Base-by-base conservation (phyloP, 176 grass and related monocot genomes). In the Oryza meyeriana region DNA sequence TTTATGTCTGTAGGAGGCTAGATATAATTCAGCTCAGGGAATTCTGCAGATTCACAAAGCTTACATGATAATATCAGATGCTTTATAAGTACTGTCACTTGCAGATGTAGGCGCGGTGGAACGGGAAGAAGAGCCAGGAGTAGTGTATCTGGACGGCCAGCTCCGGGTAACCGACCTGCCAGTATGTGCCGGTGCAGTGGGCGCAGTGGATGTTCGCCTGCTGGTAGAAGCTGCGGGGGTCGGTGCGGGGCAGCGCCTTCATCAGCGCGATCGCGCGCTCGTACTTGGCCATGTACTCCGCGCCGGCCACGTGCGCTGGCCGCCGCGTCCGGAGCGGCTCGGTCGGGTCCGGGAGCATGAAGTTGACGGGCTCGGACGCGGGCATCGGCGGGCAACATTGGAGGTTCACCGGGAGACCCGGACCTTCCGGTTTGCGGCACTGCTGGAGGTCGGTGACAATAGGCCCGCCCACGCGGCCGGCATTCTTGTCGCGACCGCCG, bases 161-260 rank as follows among this genome's bases (percentile, higher is more conserved):
- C 20, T 64, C 77, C 0, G 72, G 22, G 30, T 28, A 26, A 5
- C 61, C 79, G 8, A 10, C 28, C 85, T 92, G 90, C 24, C 79
- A 64, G 64, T 88, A 90, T 14, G 88, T 76, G 14, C 79, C 85
- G 66, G 87, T 80, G 83, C 94, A 96, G 83, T 93, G 93, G 13
- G 88, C 88, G 71, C 94, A 96, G 66, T 96, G 94, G 22, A 96
- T 12, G 39, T 82, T 85, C 4, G 90, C 90, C 63, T 87, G 86
- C 81, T 93, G 90, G 45, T 79, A 75, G 88, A 89, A 91, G 90
- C 81, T 97, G 33, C 64, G 89, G 3, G 94, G 88, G 79, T 96
- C 71, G 10, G 9, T 4, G 0, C 1, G 0, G 0, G 71, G 61
- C 38, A 93, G 29, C 24, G 71, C 82, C 85, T 84, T 90, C 93